A percentile compares a stretch with the other conserved stretches of the same genome.
Conservation (phyloP, 2,329 filamentous ascomycete genomes). For the Coniochaeta prunicola region DNA sequence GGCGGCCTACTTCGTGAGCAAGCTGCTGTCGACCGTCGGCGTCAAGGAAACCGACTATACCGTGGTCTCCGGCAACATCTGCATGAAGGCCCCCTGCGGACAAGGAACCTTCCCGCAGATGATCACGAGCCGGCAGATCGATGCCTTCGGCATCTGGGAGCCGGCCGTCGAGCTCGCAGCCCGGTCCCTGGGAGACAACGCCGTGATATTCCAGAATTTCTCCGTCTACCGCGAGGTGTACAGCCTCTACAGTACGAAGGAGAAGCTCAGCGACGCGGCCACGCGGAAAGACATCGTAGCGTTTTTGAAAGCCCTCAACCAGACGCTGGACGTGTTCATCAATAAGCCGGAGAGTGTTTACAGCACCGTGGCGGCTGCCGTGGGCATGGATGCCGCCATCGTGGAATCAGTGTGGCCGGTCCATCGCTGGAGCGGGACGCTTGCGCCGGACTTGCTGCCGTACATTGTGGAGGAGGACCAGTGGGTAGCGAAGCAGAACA, state of each 20-base stretch:
- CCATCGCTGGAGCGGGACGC: slow-evolving; percentile 18
- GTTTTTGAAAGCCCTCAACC: slow-evolving; percentile 20
- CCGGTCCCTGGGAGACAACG: slow-evolving; percentile 16
- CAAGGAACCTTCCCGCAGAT: slow-evolving; percentile 19
- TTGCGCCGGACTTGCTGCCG: slow-evolving; percentile 18
- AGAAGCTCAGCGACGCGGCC: slow-evolving; percentile 20
- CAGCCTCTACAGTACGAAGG: slow-evolving; percentile 22
- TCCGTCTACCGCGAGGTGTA: slow-evolving; percentile 25
- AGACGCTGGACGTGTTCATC: slow-evolving; percentile 20
- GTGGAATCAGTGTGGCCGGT: slow-evolving; percentile 18
- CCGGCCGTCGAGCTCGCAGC: slow-evolving; percentile 23
- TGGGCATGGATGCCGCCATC: slow-evolving; percentile 15
- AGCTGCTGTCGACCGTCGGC: slow-evolving; percentile 19
- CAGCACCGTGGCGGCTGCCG: slow-evolving; percentile 14
- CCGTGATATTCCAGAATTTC: slow-evolving; percentile 21
- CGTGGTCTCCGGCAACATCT: slow-evolving; percentile 17
- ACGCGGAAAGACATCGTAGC: slow-evolving; percentile 21
- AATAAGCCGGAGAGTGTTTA: slow-evolving; percentile 19
- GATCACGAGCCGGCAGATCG: slow-evolving; percentile 17
- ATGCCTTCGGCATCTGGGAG: slow-evolving; percentile 27
- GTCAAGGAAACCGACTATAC: slow-evolving; percentile 19
- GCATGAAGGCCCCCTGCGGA: slow-evolving; percentile 21
- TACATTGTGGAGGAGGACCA: slow-evolving; percentile 19
- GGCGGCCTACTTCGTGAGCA: slow-evolving; percentile 24
- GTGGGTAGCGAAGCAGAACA: slow-evolving; percentile 13